phyloP scores from a whole-genome alignment of 1,284 basidiomycete species.

The Lignosus rhinocerotis region DNA sequence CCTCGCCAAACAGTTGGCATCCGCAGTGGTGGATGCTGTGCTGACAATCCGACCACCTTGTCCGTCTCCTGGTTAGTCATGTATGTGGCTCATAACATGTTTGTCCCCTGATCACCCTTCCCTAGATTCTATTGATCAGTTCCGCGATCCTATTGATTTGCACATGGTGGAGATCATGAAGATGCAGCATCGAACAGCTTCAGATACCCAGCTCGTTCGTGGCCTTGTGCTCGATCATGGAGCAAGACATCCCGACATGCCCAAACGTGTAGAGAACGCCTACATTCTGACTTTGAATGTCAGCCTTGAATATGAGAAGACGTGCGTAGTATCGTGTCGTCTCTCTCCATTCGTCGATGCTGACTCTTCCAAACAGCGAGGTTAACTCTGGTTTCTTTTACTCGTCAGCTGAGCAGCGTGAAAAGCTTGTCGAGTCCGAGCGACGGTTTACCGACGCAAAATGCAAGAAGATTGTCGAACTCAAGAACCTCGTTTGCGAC shows the following conservation, averaged over 20 bases:
- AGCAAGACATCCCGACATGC: slow-evolving; percentile 98
- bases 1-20: slow-evolving; percentile 87
- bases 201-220: slow-evolving; percentile 95
- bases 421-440: slow-evolving; percentile 98
- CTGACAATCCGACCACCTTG: slow-evolving; percentile 81
- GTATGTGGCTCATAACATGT: neutral
- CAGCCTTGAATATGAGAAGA: slow-evolving; percentile 99
- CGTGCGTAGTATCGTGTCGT: slow-evolving; percentile 58
- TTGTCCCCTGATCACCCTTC: slow-evolving; percentile 11
- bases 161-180: slow-evolving; percentile 99
- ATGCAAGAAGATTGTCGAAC: slow-evolving; percentile 94
- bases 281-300: slow-evolving; percentile 97
- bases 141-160: slow-evolving; percentile 90
- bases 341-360: neutral
- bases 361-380: slow-evolving; percentile 59
- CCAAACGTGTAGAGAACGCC: slow-evolving; percentile 96
- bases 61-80: slow-evolving; percentile 51
- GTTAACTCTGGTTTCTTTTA: slow-evolving; percentile 99
- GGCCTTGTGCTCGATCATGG: slow-evolving; percentile 97
- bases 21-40: slow-evolving; percentile 95
- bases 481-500: slow-evolving; percentile 97
- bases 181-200: slow-evolving; percentile 99
- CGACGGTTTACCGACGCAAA: slow-evolving; percentile 93
- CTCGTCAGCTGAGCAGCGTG: slow-evolving; percentile 96
- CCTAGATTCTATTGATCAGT: slow-evolving; percentile 62